Percentiles rank a stretch among this genome's conserved stretches.
phyloP scores from a whole-genome alignment of 1,284 basidiomycete genomes.

The Boletus mariae region DNA sequence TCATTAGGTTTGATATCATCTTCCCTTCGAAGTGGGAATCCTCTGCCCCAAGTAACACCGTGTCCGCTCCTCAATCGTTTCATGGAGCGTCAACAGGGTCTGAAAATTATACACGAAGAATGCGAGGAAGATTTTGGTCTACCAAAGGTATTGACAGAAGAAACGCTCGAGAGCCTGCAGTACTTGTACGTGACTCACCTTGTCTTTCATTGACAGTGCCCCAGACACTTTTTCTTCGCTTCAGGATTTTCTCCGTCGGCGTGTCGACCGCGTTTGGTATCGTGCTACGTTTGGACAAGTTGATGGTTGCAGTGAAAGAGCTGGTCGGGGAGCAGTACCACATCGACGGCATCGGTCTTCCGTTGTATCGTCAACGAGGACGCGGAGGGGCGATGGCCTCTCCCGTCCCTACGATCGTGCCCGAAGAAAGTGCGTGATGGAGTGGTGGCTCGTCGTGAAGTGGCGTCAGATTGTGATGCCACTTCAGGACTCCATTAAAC shows the following conservation, averaged over 20 bases:
- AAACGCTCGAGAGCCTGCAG: conserved; percentile 65
- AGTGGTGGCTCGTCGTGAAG: neutral
- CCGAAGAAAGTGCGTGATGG: neutral
- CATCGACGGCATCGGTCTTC: conserved; percentile 61
- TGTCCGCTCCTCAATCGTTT: conserved; percentile 79
- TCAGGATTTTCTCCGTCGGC: conserved; percentile 71
- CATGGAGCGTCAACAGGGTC: conserved; percentile 54
- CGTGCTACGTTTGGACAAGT: conserved; percentile 60
- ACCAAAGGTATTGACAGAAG: conserved; percentile 58
- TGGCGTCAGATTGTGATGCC: no score
- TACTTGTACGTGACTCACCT: conserved; percentile 51
- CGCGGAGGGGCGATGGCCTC: conserved; percentile 17
- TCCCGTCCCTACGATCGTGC: conserved; percentile 2
- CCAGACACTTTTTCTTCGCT: neutral
- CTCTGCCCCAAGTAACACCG: conserved; percentile 84
- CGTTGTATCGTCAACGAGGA: conserved; percentile 15
- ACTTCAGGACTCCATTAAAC: no score
- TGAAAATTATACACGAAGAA: conserved; percentile 62
- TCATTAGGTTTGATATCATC: conserved; percentile 60
- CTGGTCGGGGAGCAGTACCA: conserved; percentile 80
- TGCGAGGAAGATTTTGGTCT: conserved; percentile 68
- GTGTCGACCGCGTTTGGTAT: conserved; percentile 67
- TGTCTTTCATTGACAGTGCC: neutral
- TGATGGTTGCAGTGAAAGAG: conserved; percentile 77
- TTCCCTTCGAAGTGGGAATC: conserved; percentile 69